Percentiles rank a stretch among this genome's conserved stretches.
phyloP scores from a whole-genome alignment of 2,329 filamentous ascomycete genomes.

The Fusarium hostae region DNA sequence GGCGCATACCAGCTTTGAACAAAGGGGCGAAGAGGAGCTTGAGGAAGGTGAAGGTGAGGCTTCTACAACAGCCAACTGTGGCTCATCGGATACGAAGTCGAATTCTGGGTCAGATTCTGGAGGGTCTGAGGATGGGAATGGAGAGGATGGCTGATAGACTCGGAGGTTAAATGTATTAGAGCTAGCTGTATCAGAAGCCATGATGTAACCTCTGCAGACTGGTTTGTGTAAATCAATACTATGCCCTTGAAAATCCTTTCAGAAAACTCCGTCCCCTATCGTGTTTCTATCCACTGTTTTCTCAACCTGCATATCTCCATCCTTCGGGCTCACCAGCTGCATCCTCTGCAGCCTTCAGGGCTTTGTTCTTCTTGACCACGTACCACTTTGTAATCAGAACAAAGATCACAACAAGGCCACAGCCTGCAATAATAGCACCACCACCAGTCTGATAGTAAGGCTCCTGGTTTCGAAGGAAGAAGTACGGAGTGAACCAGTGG shows the following conservation, averaged over 20 bases:
- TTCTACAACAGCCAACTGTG: neutral
- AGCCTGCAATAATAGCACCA: constrained; percentile 43
- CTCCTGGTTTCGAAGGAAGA: constrained; percentile 47
- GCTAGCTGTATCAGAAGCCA: no score
- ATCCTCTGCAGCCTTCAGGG: constrained; percentile 34
- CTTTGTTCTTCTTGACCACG: constrained; percentile 41
- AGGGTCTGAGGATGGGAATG: no score
- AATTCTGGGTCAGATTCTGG: neutral
- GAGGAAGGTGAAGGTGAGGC: neutral
- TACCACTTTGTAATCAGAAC: constrained; percentile 40
- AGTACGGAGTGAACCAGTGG: constrained; percentile 57
- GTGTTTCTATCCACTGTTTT: neutral
- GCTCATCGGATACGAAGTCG: neutral
- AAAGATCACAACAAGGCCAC: constrained; percentile 35
- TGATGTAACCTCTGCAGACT: no score
- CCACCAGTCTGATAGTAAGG: constrained; percentile 48
- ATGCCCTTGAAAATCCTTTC: no score
- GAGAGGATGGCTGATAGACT: no score
- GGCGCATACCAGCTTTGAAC: neutral
- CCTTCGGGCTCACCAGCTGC: constrained; percentile 22
- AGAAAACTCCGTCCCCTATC: no score
- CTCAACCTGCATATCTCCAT: constrained; percentile 23
- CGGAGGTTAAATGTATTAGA: no score
- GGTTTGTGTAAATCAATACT: no score
- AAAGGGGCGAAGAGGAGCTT: neutral